These are phyloP conservation scores for Exophiala aquamarina DNA, from an alignment of 2,329 filamentous ascomycete genomes.

Conservation along the genomic window DNA sequence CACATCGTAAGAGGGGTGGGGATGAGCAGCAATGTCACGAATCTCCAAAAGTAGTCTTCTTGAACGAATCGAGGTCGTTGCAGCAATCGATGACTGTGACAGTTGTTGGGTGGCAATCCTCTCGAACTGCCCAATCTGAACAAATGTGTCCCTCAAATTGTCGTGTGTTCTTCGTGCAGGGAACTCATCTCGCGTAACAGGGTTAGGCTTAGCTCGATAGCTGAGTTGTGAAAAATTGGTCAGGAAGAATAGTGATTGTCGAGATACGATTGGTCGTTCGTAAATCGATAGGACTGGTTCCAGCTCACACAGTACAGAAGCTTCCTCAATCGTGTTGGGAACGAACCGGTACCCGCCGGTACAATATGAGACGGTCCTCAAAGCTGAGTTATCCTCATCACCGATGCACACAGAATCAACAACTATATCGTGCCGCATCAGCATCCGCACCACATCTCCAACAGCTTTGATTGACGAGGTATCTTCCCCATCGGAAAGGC, in stretches of 20 bases:
- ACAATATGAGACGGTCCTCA: slow-evolving; percentile 33
- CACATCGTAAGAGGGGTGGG: slow-evolving; percentile 38
- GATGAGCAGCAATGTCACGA: slow-evolving; percentile 31
- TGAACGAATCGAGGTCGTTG: slow-evolving; percentile 6
- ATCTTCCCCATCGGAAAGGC: slow-evolving; percentile 38
- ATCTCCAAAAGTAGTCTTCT: slow-evolving; percentile 31
- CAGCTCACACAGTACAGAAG: slow-evolving; percentile 38
- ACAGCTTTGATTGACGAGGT: slow-evolving; percentile 32
- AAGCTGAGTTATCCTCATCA: slow-evolving; percentile 27
- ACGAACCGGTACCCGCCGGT: slow-evolving; percentile 39
- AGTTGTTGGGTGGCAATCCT: background rate
- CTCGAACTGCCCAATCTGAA: slow-evolving; percentile 26
- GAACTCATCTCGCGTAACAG: slow-evolving; percentile 31
- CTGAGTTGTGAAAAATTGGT: slow-evolving; percentile 2
- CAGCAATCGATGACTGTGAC: background rate
- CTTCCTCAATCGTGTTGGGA: slow-evolving; percentile 35
- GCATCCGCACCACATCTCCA: slow-evolving; percentile 27
- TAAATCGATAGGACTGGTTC: slow-evolving; percentile 37
- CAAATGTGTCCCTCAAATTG: slow-evolving; percentile 32
- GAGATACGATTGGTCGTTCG: slow-evolving; percentile 32
- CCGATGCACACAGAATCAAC: slow-evolving; percentile 39
- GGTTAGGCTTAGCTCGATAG: slow-evolving; percentile 16
- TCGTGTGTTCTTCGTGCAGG: slow-evolving; percentile 36
- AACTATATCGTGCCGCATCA: slow-evolving; percentile 31
- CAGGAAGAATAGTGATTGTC: background rate